Evolutionary conservation across 2,329 filamentous ascomycete species (phyloP), one percentile per base, ranked within the genome.

Genomic region (Apiospora marii): DNA sequence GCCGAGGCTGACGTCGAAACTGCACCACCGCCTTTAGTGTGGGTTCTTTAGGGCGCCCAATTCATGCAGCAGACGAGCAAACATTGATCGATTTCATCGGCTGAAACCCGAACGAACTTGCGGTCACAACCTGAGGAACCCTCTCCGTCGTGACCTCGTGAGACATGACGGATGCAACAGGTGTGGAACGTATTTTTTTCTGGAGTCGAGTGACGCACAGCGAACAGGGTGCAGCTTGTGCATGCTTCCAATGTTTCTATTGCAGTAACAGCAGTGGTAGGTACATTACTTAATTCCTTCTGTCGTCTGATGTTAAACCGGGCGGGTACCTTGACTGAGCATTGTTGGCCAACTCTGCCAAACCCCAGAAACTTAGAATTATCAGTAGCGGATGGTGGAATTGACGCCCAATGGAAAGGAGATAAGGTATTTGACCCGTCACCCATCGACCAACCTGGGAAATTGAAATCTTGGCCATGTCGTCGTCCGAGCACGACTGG

Each of bases 401-500:
- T 61, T 61, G 53, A 61, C 53, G 53, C 53, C 53, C 30, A 61
- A 34, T 8, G 14, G 19, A 37, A 61, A 34, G 53, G 53, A 61
- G 22, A 61, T 61, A 37, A 37, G 16, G 53, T 37, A 37, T 37
- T 61, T 64, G 30, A 41, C 34, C 58, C 58, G 46, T 19, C 46
- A 41, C n/a, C 58, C 58, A 64, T 64, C 58, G 58, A 69, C 51
- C 24, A 76, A 69, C 58, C 58, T 14, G 58, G 58, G 58, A n/a
- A 22, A 64, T 41, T 64, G 58, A 64, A 37, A 41, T 41, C n/a
- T 37, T 41, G 70, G 81, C 87, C 80, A 83, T 82, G 80, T 71
- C 76, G 80, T 71, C 76, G 24, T 75, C 78, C 46, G 69, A 76
- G 71, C 74, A 76, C 37, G 78, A 80, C 67, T 92, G 90, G 90